Percentiles rank a stretch among this genome's conserved stretches.
These are phyloP conservation scores for Chytridium lagenaria DNA, from an alignment of 371 early-diverging fungal species.

Conservation along the genomic window DNA sequence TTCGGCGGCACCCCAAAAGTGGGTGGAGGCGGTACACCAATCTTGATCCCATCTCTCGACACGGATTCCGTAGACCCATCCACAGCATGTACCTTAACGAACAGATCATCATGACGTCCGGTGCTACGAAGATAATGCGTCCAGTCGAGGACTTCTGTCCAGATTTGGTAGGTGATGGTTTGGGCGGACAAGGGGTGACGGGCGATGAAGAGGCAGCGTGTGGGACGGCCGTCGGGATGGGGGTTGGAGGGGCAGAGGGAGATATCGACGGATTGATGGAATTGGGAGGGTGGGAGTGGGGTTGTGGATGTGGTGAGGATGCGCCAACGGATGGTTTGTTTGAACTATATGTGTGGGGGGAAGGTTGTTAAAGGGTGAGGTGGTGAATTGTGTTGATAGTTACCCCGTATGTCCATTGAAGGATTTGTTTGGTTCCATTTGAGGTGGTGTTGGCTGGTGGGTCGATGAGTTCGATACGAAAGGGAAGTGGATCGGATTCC, in stretches of 20 bases:
- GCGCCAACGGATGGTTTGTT: neutral
- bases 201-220: neutral
- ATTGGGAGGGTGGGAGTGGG: neutral
- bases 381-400: neutral
- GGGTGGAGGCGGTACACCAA: neutral
- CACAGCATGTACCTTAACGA: neutral
- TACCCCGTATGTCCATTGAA: neutral
- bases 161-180: neutral
- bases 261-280: slow-evolving; percentile 2
- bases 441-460: neutral
- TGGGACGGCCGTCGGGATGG: neutral
- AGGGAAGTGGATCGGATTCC: neutral
- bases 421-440: neutral
- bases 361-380: neutral
- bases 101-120: neutral
- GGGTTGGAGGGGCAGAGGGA: neutral
- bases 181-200: neutral
- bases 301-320: neutral
- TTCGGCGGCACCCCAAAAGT: neutral
- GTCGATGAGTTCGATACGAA: neutral
- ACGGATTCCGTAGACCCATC: neutral
- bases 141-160: neutral
- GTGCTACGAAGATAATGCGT: neutral
- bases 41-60: neutral
- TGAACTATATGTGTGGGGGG: too few relatives aligned